Evolutionary conservation across 768 basidiomycete species (phyloP).

Genomic region (Suillus sp.): DNA sequence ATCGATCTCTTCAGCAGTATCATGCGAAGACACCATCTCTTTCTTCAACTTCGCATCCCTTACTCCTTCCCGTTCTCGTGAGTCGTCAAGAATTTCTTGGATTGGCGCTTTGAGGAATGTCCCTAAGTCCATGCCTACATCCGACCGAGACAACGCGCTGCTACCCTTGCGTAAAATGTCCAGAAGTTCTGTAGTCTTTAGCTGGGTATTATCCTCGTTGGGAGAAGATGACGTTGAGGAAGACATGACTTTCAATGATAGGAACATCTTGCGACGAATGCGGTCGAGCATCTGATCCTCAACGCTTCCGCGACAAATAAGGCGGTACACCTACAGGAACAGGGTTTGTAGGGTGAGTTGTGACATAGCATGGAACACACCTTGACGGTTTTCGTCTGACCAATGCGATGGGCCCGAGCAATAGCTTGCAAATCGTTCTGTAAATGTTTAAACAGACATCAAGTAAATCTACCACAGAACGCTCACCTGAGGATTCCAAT

Average conservation of each 20-base stretch:
- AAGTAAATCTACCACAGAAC: constrained; percentile 19
- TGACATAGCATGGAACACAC: constrained; percentile 30
- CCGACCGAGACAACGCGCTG: constrained; percentile 48
- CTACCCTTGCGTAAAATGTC: constrained; percentile 60
- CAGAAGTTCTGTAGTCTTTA: constrained; percentile 51
- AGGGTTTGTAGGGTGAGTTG: not conserved
- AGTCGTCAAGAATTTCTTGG: constrained; percentile 46
- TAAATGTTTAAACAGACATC: constrained; percentile 12
- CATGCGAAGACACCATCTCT: constrained; percentile 33
- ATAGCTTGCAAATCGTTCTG: constrained; percentile 85
- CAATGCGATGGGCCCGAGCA: constrained; percentile 81
- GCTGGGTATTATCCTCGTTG: constrained; percentile 27
- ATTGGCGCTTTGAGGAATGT: constrained; percentile 49
- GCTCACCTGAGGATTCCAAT: constrained; percentile 56
- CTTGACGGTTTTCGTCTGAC: constrained; percentile 72
- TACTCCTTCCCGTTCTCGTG: constrained; percentile 42
- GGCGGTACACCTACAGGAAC: constrained; percentile 42
- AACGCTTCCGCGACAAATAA: constrained; percentile 69
- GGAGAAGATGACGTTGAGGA: constrained; percentile 32
- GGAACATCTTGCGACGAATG: constrained; percentile 69
- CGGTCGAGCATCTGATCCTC: constrained; percentile 79
- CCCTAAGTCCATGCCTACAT: constrained; percentile 42
- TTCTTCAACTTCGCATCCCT: constrained; percentile 50
- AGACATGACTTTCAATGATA: constrained; percentile 64
- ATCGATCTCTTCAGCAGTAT: constrained; percentile 15